Evolutionary conservation across 768 basidiomycete genomes (phyloP), one percentile per base, ranked within the genome.

Genomic region (Termitomyces bulborhizus): DNA sequence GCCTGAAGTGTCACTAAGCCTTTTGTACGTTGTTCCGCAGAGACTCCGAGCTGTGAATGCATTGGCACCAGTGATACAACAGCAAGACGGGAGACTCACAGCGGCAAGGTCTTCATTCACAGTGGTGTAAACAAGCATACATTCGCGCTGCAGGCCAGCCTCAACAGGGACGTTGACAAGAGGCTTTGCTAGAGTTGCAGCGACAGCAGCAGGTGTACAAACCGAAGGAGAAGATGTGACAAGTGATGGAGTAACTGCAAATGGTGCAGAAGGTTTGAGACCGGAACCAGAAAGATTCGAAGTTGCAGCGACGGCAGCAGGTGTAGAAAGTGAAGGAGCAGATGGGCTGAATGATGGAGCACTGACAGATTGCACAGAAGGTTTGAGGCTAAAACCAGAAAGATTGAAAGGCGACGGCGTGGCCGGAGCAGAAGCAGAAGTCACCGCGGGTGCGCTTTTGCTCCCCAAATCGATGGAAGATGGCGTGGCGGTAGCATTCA

Each of bases 141-240:
- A 85, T 63, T 91, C 84, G 16, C 76, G 74, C 61, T 89, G 86
- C 79, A 93, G 81, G 9, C 85, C 84, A 52, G 82, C 77, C 56
- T 83, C 78, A 57, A 77, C 61, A 55, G 74, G 56, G 54, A 69
- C 56, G 45, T 69, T 62, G 0, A 59, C 27, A 40, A 32, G 37
- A 15, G 44, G 12, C 37, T 53, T 46, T 29, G 12, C 24, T 24
- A 53, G 57, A 42, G 51, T 44, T 18, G 34, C 37, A 39, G 54
- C 18, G 9, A 57, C 46, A 3, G 57, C 7, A 18, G 55, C 34
- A 13, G 31, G 42, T 46, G 27, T 31, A 57, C 48, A 51, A 36
- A n/a, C 43, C 12, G 16, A 8, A 49, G 18, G 36, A 27, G 11
- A 29, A 21, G 16, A 11, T 9, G 36, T 45, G 16, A n/a, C 36